Base-by-base conservation (phyloP, 495 filamentous ascomycete genomes). In the Penicillium goetzii region DNA sequence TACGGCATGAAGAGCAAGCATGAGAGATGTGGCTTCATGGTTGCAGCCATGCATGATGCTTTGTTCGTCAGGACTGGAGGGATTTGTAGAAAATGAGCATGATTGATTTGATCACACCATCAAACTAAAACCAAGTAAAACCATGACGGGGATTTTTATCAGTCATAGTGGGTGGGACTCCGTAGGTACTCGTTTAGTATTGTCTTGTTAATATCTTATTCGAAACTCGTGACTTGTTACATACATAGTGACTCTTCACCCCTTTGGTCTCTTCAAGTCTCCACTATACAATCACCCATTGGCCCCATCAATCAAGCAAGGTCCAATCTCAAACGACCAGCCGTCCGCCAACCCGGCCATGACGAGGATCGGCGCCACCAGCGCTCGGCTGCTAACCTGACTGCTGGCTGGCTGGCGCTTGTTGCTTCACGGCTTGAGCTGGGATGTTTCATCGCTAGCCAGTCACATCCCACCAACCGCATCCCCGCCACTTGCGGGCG, bases 401-500 rank as follows among this genome's bases (percentile, higher is more conserved):
- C 30, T 28, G 23, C 47, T 51, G 47, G 12, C 33, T 47, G 26
- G 32, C 45, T 58, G 56, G 65, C 62, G 62, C 23, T 43, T 54
- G 62, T 61, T 60, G 65, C 59, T 61, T 60, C 59, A 58, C 55
- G 53, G 51, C 51, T 65, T 11, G 26, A 9, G 54, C 51, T 26
- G 55, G 60, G 45, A 30, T 59, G 68, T 71, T 71, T 71, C 68
- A 71, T 47, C 49, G 15, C 23, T 10, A 43, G 17, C 68, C 68
- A 71, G 53, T 71, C 53, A 68, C 51, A 60, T 32, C 26, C 17
- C 15, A 3, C 28, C 28, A 2, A 53, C 26, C 25, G 26, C 12
- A 3, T 49, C 28, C 58, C 65, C 61, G 61, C 51, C 68, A 59
- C 64, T 56, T 33, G 58, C 47, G 36, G 17, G 40, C 19, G 45